Conservation (phyloP, 2,329 filamentous ascomycete species). For the Colletotrichum navitas region DNA sequence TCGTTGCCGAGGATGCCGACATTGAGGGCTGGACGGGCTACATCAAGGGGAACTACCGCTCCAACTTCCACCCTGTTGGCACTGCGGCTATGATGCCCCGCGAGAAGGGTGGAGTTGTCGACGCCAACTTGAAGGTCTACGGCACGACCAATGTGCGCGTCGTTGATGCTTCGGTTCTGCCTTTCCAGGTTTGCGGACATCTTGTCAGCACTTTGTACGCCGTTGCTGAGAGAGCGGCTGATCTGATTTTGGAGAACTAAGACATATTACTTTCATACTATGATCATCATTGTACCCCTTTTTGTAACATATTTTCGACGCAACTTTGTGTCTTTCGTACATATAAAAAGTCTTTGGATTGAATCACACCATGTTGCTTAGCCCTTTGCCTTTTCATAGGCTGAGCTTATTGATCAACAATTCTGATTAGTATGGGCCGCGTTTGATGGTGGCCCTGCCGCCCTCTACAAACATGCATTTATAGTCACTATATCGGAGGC, state of each 20-base stretch:
- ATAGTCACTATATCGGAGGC: no score
- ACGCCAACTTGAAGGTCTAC: conserved; percentile 61
- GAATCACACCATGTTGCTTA: background rate
- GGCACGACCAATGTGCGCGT: conserved; percentile 63
- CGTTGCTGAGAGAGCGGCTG: conserved; percentile 61
- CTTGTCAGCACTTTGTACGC: conserved; percentile 67
- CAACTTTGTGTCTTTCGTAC: background rate
- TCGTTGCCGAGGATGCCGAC: conserved; percentile 48
- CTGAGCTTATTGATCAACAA: background rate
- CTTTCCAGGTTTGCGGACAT: conserved; percentile 62
- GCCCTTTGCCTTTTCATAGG: background rate
- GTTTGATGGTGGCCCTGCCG: no score
- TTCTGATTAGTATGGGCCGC: no score
- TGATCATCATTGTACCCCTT: background rate
- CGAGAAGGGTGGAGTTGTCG: conserved; percentile 63
- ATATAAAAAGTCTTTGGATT: background rate
- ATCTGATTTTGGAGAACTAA: conserved; percentile 45
- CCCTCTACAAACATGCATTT: no score
- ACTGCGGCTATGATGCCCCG: conserved; percentile 65
- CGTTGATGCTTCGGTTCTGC: conserved; percentile 63
- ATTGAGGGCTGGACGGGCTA: conserved; percentile 42
- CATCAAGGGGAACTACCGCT: conserved; percentile 37
- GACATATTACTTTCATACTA: no score
- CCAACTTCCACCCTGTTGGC: conserved; percentile 60
- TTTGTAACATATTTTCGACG: background rate